Conservation (phyloP, 495 filamentous ascomycete genomes). For the Aspergillus haitiensis region DNA sequence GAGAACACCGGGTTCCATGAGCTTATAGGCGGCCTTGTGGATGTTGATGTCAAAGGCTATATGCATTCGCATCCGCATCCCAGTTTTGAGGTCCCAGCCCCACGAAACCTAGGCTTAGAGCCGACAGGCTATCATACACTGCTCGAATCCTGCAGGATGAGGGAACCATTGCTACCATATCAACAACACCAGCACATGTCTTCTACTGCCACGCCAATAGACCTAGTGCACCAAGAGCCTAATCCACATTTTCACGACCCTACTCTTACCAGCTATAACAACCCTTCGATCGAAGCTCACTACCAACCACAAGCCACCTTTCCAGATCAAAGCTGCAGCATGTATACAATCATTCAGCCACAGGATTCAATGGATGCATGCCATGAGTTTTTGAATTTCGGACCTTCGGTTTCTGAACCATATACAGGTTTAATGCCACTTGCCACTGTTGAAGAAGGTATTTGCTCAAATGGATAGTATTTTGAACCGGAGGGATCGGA, state of each 20-base stretch:
- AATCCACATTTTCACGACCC: not conserved
- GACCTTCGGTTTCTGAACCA: not conserved
- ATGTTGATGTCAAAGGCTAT: not conserved
- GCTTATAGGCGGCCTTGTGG: constrained; percentile 1
- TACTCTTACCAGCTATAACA: not conserved
- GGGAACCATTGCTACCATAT: not conserved
- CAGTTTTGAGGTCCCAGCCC: not conserved
- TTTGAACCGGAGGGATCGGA: not conserved
- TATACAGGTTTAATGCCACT: constrained; percentile 2
- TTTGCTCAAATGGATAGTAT: not conserved
- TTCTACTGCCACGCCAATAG: not conserved
- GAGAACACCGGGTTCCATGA: constrained; percentile 1
- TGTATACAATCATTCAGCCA: not conserved
- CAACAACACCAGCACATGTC: not conserved
- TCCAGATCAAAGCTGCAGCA: not conserved
- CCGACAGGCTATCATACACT: not conserved
- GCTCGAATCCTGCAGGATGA: not conserved
- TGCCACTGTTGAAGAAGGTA: not conserved
- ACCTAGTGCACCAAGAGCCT: not conserved
- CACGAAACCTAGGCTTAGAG: not conserved
- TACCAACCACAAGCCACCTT: not conserved
- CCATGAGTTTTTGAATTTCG: constrained; percentile 10
- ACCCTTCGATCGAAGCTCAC: not conserved
- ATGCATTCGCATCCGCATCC: not conserved
- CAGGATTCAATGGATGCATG: constrained; percentile 4